Conservation (phyloP, 805 yeast species). For the Kodamaea hsintzibuensis region DNA sequence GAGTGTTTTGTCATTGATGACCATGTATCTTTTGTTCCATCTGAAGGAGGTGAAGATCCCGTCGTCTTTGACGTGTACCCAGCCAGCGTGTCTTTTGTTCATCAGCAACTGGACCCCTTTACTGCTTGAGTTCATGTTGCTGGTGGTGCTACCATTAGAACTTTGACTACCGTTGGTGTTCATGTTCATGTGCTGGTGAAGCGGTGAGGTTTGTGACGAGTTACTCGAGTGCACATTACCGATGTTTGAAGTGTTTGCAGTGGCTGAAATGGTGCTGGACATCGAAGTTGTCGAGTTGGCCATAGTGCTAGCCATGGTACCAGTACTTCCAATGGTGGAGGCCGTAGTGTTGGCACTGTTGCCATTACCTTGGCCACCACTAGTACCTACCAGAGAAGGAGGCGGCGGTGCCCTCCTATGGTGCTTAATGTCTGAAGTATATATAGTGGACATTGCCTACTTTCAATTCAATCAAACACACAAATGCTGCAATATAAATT, state of each 20-base stretch:
- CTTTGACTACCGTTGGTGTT: neutral
- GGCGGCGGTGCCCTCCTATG: slow-evolving; percentile 49
- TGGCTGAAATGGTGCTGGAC: neutral
- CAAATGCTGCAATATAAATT: neutral
- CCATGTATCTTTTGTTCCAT: slow-evolving; percentile 89
- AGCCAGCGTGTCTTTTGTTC: slow-evolving; percentile 57
- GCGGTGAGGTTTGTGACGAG: slow-evolving; percentile 1
- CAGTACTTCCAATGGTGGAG: slow-evolving; percentile 2
- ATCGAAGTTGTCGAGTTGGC: slow-evolving; percentile 1
- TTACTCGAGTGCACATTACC: neutral
- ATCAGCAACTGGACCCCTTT: slow-evolving; percentile 2
- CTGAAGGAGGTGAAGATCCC: slow-evolving; percentile 78
- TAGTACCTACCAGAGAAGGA: slow-evolving; percentile 20
- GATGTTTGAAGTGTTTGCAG: neutral
- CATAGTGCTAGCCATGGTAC: slow-evolving; percentile 5
- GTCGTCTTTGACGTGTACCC: slow-evolving; percentile 92
- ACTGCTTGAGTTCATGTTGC: neutral
- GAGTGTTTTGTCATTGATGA: slow-evolving; percentile 71
- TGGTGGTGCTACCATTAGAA: neutral
- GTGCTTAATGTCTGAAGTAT: slow-evolving; percentile 41
- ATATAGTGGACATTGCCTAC: slow-evolving; percentile 37
- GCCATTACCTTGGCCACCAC: neutral
- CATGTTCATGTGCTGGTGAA: neutral
- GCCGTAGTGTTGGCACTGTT: slow-evolving; percentile 7
- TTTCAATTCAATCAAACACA: neutral